Conservation (phyloP, 176 grass and related monocot genomes). For the Ensete ventricosum region DNA sequence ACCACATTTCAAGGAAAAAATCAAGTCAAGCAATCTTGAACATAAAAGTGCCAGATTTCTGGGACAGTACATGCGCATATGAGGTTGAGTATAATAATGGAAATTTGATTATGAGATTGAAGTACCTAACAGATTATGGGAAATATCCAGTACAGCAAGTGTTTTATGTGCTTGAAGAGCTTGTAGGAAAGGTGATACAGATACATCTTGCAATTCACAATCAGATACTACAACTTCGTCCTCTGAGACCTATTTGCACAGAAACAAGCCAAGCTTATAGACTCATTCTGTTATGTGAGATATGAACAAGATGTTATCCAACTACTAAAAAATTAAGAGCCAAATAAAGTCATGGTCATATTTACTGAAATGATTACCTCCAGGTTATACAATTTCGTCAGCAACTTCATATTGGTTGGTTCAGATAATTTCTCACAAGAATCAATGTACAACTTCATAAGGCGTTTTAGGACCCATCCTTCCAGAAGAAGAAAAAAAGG, state of each 20-base stretch:
- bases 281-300: not conserved
- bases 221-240: slow-evolving; percentile 91
- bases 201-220: slow-evolving; percentile 77
- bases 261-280: slow-evolving; percentile 8
- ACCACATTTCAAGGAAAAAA: slow-evolving; percentile 6
- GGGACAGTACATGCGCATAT: not conserved
- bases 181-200: slow-evolving; percentile 61
- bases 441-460: slow-evolving; percentile 93
- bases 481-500: not conserved
- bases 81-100: too few species aligned
- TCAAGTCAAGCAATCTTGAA: not conserved
- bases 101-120: not conserved
- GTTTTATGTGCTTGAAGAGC: slow-evolving; percentile 75
- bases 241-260: slow-evolving; percentile 71
- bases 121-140: slow-evolving; percentile 89
- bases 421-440: slow-evolving; percentile 69
- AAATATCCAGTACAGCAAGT: slow-evolving; percentile 85
- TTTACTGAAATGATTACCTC: slow-evolving; percentile 47
- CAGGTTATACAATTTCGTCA: slow-evolving; percentile 81
- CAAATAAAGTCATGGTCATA: not conserved
- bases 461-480: slow-evolving; percentile 84
- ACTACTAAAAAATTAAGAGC: slow-evolving; percentile 5
- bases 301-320: slow-evolving; percentile 12
- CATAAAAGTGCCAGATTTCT: not conserved
- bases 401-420: slow-evolving; percentile 53